Base-by-base conservation (phyloP, 257 asterid genomes). In the Prunella vulgaris region DNA sequence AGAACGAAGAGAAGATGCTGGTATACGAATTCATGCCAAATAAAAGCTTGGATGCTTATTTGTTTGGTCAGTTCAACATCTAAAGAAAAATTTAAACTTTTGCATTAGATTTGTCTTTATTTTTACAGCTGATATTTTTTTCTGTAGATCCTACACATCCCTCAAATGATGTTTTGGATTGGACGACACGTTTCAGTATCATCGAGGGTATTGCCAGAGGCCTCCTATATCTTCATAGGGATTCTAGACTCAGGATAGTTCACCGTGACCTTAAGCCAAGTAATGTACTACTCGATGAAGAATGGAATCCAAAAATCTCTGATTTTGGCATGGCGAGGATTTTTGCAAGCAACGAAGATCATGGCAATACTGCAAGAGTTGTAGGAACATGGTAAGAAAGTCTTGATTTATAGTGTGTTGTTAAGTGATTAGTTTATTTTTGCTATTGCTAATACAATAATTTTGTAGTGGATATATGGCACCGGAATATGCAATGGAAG, bases 221-320 rank as follows among this genome's bases (percentile, higher is more conserved):
- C 25, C 57, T 49, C 10, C 24, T 49, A 49, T 49, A 49, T 49
- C 57, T 49, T 49, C 57, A 49, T 18, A 49, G 60, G 32, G 60
- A 53, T 32, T 53, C 60, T 10, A 53, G 60, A 21, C 32, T 53
- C 7, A 53, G 93, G 93, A 76, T 32, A 32, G 6, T 32, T 32
- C 37, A 32, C 7, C 12, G 58, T 71, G 71, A 60, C 72, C 84
- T 86, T 57, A 86, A 86, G 66, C 76, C 90, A 14, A 80, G 86
- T 51, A 86, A 84, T 17, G 75, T 86, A 14, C 42, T 86, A 68
- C 76, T 86, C 7, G 90, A 86, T 66, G 82, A 84, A 37, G 79
- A 79, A 17, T 66, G 81, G 86, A 82, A 80, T 70, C 90, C 90
- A 0, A 86, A 83, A 70, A 86, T 86, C 40, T 86, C 90, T 1